phyloP scores from a whole-genome alignment of 2,329 filamentous ascomycete genomes.

The Arthrocladium fulminans region DNA sequence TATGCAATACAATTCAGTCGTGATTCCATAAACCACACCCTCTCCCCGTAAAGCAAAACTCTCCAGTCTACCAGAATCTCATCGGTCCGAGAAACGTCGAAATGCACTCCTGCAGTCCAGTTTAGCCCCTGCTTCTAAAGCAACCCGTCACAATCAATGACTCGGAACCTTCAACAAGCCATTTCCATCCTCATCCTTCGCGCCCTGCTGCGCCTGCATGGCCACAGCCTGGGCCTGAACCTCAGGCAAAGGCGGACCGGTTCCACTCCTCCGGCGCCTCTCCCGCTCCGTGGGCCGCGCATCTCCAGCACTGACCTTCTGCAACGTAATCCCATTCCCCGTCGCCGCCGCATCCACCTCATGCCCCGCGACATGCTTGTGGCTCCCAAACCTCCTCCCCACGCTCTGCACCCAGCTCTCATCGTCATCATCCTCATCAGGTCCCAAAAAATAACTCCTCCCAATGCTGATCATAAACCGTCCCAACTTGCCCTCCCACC shows the following conservation, averaged over 20 bases:
- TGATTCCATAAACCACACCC: too few relatives aligned
- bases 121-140: too few relatives aligned
- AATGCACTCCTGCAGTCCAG: too few relatives aligned
- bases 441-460: constrained; percentile 70
- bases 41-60: too few relatives aligned
- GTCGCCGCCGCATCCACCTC: constrained; percentile 30
- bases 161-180: constrained; percentile 18
- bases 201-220: background rate
- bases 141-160: too few relatives aligned
- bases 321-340: constrained; percentile 38
- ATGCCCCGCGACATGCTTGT: constrained; percentile 15
- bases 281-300: constrained; percentile 46
- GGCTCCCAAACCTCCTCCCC: constrained; percentile 50
- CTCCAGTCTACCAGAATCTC: too few relatives aligned
- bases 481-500: constrained; percentile 72
- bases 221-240: constrained; percentile 12
- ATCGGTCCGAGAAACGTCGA: too few relatives aligned
- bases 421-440: constrained; percentile 43
- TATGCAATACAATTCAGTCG: too few relatives aligned
- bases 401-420: constrained; percentile 43
- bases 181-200: constrained; percentile 9
- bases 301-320: constrained; percentile 29
- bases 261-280: constrained; percentile 52
- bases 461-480: constrained; percentile 66
- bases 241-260: constrained; percentile 39